A percentile compares a stretch with the other conserved stretches of the same genome.
Conservation (phyloP, 2,329 filamentous ascomycete genomes). For the Teratosphaeriaceae sp. region DNA sequence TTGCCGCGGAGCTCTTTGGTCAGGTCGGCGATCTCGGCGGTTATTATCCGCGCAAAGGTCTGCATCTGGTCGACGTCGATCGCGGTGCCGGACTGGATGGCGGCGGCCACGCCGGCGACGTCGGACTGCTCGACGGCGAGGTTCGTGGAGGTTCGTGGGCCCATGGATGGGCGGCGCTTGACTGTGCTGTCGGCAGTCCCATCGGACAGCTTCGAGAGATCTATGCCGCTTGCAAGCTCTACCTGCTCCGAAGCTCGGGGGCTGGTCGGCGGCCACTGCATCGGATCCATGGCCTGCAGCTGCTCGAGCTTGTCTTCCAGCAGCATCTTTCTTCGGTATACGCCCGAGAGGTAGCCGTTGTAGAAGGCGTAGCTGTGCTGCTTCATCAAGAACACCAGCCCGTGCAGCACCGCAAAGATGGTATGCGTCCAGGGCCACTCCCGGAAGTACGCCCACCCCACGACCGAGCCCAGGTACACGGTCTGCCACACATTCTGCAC, state of each 20-base stretch:
- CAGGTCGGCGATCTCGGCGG: slow-evolving; percentile 59
- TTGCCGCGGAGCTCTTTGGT: slow-evolving; percentile 61
- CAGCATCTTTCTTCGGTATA: slow-evolving; percentile 49
- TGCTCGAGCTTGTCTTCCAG: slow-evolving; percentile 48
- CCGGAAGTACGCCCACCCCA: slow-evolving; percentile 61
- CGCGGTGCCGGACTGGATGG: slow-evolving; percentile 54
- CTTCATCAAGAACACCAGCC: slow-evolving; percentile 74
- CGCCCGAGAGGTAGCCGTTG: slow-evolving; percentile 57
- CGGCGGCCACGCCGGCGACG: slow-evolving; percentile 54
- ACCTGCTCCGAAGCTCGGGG: slow-evolving; percentile 8
- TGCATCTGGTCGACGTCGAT: slow-evolving; percentile 57
- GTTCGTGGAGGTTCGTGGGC: slow-evolving; percentile 37
- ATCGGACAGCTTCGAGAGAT: slow-evolving; percentile 11
- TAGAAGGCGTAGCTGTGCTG: slow-evolving; percentile 75
- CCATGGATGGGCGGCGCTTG: slow-evolving; percentile 29
- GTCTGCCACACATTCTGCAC: slow-evolving; percentile 70
- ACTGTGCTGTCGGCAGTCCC: slow-evolving; percentile 1
- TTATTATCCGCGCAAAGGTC: slow-evolving; percentile 59
- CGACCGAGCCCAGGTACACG: slow-evolving; percentile 53
- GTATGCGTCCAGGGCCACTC: slow-evolving; percentile 82
- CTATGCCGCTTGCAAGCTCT: slow-evolving; percentile 13
- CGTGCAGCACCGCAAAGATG: slow-evolving; percentile 69
- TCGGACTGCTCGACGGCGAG: slow-evolving; percentile 45
- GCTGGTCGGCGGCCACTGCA: slow-evolving; percentile 32
- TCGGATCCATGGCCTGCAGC: slow-evolving; percentile 49